phyloP scores from a whole-genome alignment of 75 land plant genomes.

The Adiantum capillusveneris region DNA sequence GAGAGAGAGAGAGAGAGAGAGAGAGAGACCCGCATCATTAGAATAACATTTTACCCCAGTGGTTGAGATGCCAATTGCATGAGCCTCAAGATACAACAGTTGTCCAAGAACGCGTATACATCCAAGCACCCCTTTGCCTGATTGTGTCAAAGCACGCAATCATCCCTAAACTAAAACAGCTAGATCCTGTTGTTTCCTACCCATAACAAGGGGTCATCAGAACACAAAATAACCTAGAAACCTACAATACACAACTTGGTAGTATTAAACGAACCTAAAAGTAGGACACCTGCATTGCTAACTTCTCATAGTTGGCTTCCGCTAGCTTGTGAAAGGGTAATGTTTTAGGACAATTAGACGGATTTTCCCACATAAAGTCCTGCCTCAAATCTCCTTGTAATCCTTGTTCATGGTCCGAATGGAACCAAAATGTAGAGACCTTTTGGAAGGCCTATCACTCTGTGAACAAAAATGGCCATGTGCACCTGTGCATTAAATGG shows the following conservation, averaged over 20 bases:
- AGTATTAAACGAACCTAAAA: slow-evolving; percentile 63
- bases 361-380: slow-evolving; percentile 77
- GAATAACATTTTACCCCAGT: slow-evolving; percentile 98
- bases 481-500: slow-evolving; percentile 72
- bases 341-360: too few relatives aligned
- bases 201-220: too few relatives aligned
- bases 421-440: slow-evolving; percentile 77
- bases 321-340: too few relatives aligned
- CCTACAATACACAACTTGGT: too few relatives aligned
- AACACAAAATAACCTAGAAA: too few relatives aligned
- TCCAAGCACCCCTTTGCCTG: slow-evolving; percentile 31
- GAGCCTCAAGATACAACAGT: slow-evolving; percentile 88
- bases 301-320: too few relatives aligned
- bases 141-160: slow-evolving; percentile 62
- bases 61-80: slow-evolving; percentile 91
- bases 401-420: slow-evolving; percentile 59
- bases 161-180: slow-evolving; percentile 95
- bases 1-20: too few relatives aligned
- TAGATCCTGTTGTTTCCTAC: slow-evolving; percentile 52
- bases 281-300: slow-evolving; percentile 68
- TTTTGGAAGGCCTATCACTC: too few relatives aligned
- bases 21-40: too few relatives aligned
- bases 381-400: slow-evolving; percentile 37
- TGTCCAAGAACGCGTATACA: slow-evolving; percentile 86
- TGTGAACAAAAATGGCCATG: too few relatives aligned